Conservation (phyloP, 2,329 filamentous ascomycete species). For the Fusarium penzigii region DNA sequence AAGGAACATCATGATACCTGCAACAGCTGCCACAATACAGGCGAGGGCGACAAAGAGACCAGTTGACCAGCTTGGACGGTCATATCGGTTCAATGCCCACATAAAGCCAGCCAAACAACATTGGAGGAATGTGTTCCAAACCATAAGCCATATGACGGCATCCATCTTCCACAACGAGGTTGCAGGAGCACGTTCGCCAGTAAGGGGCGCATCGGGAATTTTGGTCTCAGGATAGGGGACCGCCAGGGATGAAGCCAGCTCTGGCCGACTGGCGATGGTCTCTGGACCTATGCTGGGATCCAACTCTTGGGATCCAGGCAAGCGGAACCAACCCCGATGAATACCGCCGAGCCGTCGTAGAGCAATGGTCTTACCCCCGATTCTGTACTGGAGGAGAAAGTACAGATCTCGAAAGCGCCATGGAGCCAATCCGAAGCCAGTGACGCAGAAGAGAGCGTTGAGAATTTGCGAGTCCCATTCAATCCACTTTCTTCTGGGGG, state of each 20-base stretch:
- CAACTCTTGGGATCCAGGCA: constrained; percentile 65
- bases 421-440: constrained; percentile 79
- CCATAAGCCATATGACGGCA: constrained; percentile 75
- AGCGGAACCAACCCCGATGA: constrained; percentile 73
- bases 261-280: constrained; percentile 47
- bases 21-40: constrained; percentile 67
- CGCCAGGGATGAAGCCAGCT: constrained; percentile 25
- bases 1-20: constrained; percentile 68
- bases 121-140: constrained; percentile 79
- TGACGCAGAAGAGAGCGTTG: constrained; percentile 84
- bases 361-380: constrained; percentile 52
- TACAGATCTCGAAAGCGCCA: constrained; percentile 84
- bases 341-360: constrained; percentile 72
- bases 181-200: constrained; percentile 66
- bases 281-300: constrained; percentile 53
- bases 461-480: constrained; percentile 79
- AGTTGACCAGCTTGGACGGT: constrained; percentile 77
- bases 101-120: constrained; percentile 73
- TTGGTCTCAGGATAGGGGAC: constrained; percentile 66
- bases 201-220: constrained; percentile 68
- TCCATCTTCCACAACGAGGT: constrained; percentile 77
- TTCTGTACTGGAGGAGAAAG: constrained; percentile 67
- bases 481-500: constrained; percentile 79
- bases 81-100: constrained; percentile 75
- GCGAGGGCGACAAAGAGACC: constrained; percentile 77